Conservation (phyloP, 805 yeast genomes). For the Kodamaea laetipori region DNA sequence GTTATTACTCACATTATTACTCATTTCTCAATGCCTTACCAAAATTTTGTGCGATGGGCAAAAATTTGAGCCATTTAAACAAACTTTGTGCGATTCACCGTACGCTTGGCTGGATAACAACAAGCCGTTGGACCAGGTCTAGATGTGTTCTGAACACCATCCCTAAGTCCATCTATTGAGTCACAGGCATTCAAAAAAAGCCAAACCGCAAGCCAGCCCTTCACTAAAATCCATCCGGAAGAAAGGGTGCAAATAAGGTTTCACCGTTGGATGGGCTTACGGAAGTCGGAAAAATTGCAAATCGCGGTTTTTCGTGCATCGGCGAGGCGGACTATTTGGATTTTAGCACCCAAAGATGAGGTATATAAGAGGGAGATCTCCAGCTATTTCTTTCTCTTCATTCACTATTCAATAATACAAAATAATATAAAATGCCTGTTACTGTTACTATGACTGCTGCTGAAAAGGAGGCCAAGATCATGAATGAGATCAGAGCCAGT, state of each 20-base stretch:
- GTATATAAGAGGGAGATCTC: neutral
- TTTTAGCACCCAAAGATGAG: conserved; percentile 6
- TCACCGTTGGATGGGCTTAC: neutral
- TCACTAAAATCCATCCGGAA: conserved; percentile 2
- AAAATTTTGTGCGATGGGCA: too few species aligned
- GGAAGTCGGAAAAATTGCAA: neutral
- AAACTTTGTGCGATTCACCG: too few species aligned
- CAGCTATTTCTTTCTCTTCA: neutral
- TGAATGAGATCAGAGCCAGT: conserved; percentile 45
- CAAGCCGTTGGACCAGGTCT: too few species aligned
- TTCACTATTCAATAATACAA: neutral
- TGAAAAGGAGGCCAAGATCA: conserved; percentile 48
- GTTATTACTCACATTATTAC: too few species aligned
- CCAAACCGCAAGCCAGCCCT: too few species aligned
- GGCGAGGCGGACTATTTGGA: conserved; percentile 2
- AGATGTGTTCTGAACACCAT: too few species aligned
- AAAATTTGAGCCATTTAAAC: too few species aligned
- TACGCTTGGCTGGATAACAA: too few species aligned
- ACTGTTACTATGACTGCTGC: conserved; percentile 29
- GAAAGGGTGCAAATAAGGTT: neutral
- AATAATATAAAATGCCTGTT: conserved; percentile 10
- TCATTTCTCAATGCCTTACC: too few species aligned
- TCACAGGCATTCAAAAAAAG: too few species aligned
- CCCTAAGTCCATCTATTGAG: too few species aligned
- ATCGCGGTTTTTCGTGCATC: neutral